Evolutionary conservation across 1,284 basidiomycete species (phyloP).

Genomic region (Cryptococcus floricola): DNA sequence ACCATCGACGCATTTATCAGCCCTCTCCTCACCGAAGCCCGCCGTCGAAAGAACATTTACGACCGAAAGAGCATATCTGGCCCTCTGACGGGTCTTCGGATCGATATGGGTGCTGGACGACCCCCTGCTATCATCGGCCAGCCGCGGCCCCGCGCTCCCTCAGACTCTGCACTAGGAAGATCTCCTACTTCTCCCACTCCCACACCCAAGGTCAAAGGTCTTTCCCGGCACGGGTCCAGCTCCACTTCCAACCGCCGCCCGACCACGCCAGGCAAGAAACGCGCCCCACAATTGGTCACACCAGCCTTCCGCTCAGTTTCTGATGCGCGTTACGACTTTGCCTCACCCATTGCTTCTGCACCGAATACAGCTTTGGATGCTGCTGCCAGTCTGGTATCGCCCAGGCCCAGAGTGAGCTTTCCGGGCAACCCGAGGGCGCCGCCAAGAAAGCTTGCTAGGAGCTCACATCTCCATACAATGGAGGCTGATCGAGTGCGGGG

Average conservation of each 20-base stretch:
- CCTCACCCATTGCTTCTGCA: neutral
- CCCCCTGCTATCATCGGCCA: conserved; percentile 27
- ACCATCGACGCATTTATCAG: conserved; percentile 38
- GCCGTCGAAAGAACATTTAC: conserved; percentile 19
- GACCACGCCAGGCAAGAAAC: conserved; percentile 3
- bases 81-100: conserved; percentile 34
- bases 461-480: conserved; percentile 40
- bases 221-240: conserved; percentile 5
- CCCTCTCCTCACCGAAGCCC: conserved; percentile 29
- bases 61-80: conserved; percentile 16
- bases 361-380: neutral
- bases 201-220: conserved; percentile 3
- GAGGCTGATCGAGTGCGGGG: conserved; percentile 19
- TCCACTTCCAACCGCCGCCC: conserved; percentile 7
- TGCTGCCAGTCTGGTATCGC: neutral
- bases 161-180: neutral
- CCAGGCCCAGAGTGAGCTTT: neutral
- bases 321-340: conserved; percentile 5
- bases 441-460: conserved; percentile 24
- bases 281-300: conserved; percentile 6
- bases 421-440: neutral
- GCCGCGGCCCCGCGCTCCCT: neutral
- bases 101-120: conserved; percentile 32
- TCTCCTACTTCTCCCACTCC: conserved; percentile 9
- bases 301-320: conserved; percentile 18